Evolutionary conservation across 2,329 filamentous ascomycete genomes (phyloP).

Genomic region (Colletotrichum lentis): DNA sequence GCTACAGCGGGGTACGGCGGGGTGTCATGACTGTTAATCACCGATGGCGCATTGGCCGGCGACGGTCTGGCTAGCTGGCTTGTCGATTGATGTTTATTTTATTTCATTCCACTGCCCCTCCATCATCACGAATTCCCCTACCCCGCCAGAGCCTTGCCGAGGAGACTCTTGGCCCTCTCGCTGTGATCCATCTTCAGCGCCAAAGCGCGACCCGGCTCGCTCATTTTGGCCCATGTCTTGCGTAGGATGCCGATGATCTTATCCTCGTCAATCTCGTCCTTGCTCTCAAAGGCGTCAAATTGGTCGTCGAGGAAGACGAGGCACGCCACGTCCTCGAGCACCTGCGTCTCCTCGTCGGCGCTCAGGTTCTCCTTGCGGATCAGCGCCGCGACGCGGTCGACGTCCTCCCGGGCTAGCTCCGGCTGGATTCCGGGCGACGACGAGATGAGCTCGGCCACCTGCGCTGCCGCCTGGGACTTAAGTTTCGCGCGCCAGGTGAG

Average conservation of each 20-base stretch:
- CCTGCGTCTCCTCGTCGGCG: slow-evolving; percentile 70
- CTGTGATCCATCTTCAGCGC: slow-evolving; percentile 73
- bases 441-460: slow-evolving; percentile 64
- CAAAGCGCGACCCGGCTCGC: slow-evolving; percentile 65
- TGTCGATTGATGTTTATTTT: slow-evolving; percentile 8
- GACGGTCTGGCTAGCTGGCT: not conserved
- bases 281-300: slow-evolving; percentile 79
- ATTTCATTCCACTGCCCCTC: not conserved
- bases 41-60: slow-evolving; percentile 13
- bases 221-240: slow-evolving; percentile 84
- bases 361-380: slow-evolving; percentile 81
- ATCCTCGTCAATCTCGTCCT: slow-evolving; percentile 72
- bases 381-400: slow-evolving; percentile 71
- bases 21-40: slow-evolving; percentile 23
- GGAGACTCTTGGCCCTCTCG: slow-evolving; percentile 67
- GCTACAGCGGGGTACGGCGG: slow-evolving; percentile 7
- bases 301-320: slow-evolving; percentile 89
- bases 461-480: slow-evolving; percentile 68
- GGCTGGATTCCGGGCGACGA: slow-evolving; percentile 49
- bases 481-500: slow-evolving; percentile 80
- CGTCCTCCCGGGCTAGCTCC: slow-evolving; percentile 57
- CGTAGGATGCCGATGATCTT: slow-evolving; percentile 76
- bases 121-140: not conserved
- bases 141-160: slow-evolving; percentile 65
- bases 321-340: slow-evolving; percentile 85